Percentiles rank a stretch among this genome's conserved stretches.
These are phyloP conservation scores for Chlorociboria aeruginascens DNA, from an alignment of 495 filamentous ascomycete species.

Conservation along the genomic window DNA sequence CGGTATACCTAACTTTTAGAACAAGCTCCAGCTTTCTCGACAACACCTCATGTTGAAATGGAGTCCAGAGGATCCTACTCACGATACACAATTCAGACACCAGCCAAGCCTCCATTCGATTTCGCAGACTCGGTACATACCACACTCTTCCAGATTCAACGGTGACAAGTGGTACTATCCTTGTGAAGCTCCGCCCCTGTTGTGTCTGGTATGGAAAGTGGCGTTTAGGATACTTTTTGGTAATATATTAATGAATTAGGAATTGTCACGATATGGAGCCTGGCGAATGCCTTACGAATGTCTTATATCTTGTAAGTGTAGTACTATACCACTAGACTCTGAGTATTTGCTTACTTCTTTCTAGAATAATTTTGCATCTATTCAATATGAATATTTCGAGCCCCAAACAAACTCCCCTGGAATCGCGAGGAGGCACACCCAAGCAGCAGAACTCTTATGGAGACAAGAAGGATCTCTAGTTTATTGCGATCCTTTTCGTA, in stretches of 20 bases:
- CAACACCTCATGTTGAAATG: slow-evolving; percentile 10
- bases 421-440: slow-evolving; percentile 7
- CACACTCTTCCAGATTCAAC: too few relatives aligned
- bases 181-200: too few relatives aligned
- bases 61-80: slow-evolving; percentile 12
- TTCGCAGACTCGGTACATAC: too few relatives aligned
- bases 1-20: neutral
- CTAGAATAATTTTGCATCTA: slow-evolving; percentile 17
- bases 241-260: neutral
- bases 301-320: slow-evolving; percentile 19
- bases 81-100: slow-evolving; percentile 9
- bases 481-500: slow-evolving; percentile 32
- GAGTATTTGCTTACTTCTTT: neutral
- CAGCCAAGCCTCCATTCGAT: neutral
- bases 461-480: slow-evolving; percentile 38
- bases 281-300: slow-evolving; percentile 21
- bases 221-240: neutral
- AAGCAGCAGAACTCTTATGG: slow-evolving; percentile 31
- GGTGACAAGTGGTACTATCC: too few relatives aligned
- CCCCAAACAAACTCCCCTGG: slow-evolving; percentile 1
- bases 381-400: slow-evolving; percentile 20
- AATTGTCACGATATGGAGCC: slow-evolving; percentile 14
- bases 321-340: neutral
- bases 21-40: neutral
- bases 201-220: too few relatives aligned